These are phyloP conservation scores for Petunia axillaris DNA, from an alignment of 257 asterid species.

Conservation along the genomic window DNA sequence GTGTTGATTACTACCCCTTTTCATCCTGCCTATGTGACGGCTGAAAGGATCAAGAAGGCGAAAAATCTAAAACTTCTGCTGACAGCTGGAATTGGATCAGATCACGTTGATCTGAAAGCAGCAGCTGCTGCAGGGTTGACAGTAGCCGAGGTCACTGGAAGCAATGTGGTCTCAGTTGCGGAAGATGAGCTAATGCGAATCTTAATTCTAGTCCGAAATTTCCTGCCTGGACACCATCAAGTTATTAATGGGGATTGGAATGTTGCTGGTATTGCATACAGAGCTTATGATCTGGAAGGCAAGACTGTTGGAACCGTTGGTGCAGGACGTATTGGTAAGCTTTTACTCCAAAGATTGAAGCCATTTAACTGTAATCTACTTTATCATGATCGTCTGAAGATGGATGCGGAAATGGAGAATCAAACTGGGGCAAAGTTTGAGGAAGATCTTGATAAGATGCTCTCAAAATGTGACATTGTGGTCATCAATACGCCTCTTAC, in stretches of 20 bases:
- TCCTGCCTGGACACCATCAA: constrained; percentile 88
- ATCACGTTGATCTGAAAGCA: constrained; percentile 90
- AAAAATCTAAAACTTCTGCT: constrained; percentile 84
- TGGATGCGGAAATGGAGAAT: constrained; percentile 75
- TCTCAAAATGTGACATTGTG: constrained; percentile 87
- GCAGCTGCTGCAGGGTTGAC: constrained; percentile 97
- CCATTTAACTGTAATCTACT: constrained; percentile 91
- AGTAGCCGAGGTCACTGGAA: constrained; percentile 98
- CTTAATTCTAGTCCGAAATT: constrained; percentile 90
- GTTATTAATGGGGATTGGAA: constrained; percentile 90
- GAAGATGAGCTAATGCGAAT: constrained; percentile 99
- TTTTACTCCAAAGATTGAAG: constrained; percentile 84
- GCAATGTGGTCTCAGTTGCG: constrained; percentile 93
- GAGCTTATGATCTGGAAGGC: constrained; percentile 97
- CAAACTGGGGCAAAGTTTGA: constrained; percentile 80
- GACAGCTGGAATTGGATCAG: constrained; percentile 98
- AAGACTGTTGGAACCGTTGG: constrained; percentile 99
- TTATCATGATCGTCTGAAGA: constrained; percentile 87
- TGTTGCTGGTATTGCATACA: constrained; percentile 82
- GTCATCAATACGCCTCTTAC: constrained; percentile 94
- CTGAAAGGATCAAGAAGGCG: constrained; percentile 95
- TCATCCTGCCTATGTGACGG: constrained; percentile 96
- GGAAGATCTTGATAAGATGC: constrained; percentile 91
- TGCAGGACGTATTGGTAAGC: constrained; percentile 90
- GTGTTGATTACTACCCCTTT: constrained; percentile 94